Conservation (phyloP, 257 asterid species). For the Jasminum sambac region DNA sequence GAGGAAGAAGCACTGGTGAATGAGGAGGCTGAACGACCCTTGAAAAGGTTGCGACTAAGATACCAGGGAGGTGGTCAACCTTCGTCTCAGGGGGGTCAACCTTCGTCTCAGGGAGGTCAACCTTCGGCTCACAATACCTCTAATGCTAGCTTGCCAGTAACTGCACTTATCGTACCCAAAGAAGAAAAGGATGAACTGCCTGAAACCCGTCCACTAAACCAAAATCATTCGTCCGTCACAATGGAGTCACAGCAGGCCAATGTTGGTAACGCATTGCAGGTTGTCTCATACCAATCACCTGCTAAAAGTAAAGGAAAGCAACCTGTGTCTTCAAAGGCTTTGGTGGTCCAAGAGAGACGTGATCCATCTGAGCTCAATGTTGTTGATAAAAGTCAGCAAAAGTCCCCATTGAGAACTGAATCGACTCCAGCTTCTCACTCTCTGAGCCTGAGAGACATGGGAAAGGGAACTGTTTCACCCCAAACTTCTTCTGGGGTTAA, state of each 20-base stretch:
- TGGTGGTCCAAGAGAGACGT: constrained; percentile 14
- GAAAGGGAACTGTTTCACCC: constrained; percentile 20
- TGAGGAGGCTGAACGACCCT: constrained; percentile 57
- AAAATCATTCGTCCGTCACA: constrained; percentile 11
- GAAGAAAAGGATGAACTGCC: constrained; percentile 42
- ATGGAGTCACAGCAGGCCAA: constrained; percentile 17
- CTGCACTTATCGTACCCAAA: constrained; percentile 34
- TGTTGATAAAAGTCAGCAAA: constrained; percentile 11
- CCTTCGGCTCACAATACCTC: constrained; percentile 34
- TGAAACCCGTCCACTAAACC: constrained; percentile 22
- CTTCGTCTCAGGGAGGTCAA: constrained; percentile 52
- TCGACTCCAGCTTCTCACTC: constrained; percentile 23
- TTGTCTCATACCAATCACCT: constrained; percentile 18
- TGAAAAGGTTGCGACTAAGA: constrained; percentile 56
- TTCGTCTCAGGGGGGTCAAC: constrained; percentile 50
- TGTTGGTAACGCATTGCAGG: constrained; percentile 26
- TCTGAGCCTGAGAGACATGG: constrained; percentile 29
- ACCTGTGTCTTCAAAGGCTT: constrained; percentile 27
- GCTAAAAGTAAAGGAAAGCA: constrained; percentile 31
- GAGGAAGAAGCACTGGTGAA: constrained; percentile 47
- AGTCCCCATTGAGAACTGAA: constrained; percentile 22
- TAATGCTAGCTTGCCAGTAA: constrained; percentile 17
- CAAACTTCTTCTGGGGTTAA: constrained; percentile 5
- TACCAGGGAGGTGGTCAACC: constrained; percentile 44
- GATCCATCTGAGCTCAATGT: constrained; percentile 22